Percentiles rank a stretch among this genome's conserved stretches.
phyloP scores from a whole-genome alignment of 805 yeast genomes.

The Brettanomyces anomalus region DNA sequence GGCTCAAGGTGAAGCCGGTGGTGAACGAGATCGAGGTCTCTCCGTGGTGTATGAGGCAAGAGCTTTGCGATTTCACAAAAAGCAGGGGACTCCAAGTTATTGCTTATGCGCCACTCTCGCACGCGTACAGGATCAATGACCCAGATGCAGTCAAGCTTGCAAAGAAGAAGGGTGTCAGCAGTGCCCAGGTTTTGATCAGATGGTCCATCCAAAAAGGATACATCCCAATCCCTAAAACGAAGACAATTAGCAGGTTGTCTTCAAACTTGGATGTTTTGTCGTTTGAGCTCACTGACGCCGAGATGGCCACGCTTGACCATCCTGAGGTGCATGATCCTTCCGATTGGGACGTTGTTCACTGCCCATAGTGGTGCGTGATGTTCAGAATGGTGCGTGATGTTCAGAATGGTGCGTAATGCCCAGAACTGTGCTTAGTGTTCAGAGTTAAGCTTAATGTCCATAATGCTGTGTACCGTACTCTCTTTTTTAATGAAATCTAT shows the following conservation, averaged over 20 bases:
- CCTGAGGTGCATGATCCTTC: conserved; percentile 61
- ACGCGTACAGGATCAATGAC: conserved; percentile 50
- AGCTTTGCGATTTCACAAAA: conserved; percentile 52
- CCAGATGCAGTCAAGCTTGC: conserved; percentile 43
- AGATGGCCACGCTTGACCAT: conserved; percentile 33
- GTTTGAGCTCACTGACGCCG: conserved; percentile 35
- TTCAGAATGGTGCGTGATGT: neutral
- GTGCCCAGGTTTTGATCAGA: conserved; percentile 57
- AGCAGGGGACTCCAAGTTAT: conserved; percentile 50
- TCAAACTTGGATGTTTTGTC: conserved; percentile 47
- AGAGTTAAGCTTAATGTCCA: too few species aligned
- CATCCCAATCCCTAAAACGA: conserved; percentile 63
- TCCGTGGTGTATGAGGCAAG: conserved; percentile 70
- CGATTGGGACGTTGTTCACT: conserved; percentile 68
- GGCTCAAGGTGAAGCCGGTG: conserved; percentile 48
- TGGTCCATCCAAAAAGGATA: conserved; percentile 72
- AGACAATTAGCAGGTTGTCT: conserved; percentile 40
- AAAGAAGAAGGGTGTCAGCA: conserved; percentile 36
- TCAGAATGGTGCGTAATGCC: too few species aligned
- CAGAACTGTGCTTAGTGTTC: too few species aligned
- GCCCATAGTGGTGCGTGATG: too few species aligned
- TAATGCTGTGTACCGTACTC: neutral
- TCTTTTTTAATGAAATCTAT: too few species aligned
- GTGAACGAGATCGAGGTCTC: conserved; percentile 79
- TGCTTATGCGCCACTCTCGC: conserved; percentile 71